phyloP scores from a whole-genome alignment of 2,329 filamentous ascomycete species.

The Geosmithia flava region DNA sequence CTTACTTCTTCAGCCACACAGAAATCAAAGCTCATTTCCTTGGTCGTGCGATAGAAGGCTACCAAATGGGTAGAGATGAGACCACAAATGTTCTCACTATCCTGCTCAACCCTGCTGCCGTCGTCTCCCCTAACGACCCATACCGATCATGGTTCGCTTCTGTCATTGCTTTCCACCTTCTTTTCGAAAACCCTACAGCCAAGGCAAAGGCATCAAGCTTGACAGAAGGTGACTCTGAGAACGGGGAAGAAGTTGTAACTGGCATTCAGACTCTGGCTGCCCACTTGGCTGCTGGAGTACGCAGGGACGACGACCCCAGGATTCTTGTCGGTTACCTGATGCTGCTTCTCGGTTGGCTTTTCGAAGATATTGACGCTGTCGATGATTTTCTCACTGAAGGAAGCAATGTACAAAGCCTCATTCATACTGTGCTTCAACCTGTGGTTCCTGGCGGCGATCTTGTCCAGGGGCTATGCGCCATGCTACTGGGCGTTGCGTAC shows the following conservation, averaged over 20 bases:
- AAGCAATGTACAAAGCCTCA: constrained; percentile 78
- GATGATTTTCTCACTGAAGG: constrained; percentile 89
- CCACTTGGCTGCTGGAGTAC: constrained; percentile 71
- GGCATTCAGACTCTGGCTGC: constrained; percentile 80
- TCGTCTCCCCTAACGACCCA: constrained; percentile 57
- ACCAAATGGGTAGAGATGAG: constrained; percentile 64
- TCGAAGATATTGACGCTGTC: constrained; percentile 81
- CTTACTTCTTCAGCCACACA: constrained; percentile 75
- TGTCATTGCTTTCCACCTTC: constrained; percentile 72
- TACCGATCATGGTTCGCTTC: constrained; percentile 87
- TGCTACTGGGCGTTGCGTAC: constrained; percentile 79
- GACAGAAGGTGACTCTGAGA: constrained; percentile 77
- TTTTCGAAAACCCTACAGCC: constrained; percentile 67
- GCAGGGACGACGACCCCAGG: constrained; percentile 64
- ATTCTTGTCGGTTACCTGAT: constrained; percentile 79
- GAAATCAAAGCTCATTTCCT: constrained; percentile 80
- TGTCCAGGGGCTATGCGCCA: constrained; percentile 70
- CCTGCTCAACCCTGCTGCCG: constrained; percentile 54
- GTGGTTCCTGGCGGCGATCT: constrained; percentile 46
- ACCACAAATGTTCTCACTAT: constrained; percentile 82
- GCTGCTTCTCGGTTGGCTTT: constrained; percentile 80
- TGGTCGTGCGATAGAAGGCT: constrained; percentile 76
- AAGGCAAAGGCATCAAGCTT: constrained; percentile 72
- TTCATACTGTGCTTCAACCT: constrained; percentile 58
- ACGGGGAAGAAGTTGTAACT: constrained; percentile 88